A percentile compares a stretch with the other conserved stretches of the same genome.
These are phyloP conservation scores for Rauvolfia tetraphylla DNA, from an alignment of 257 asterid genomes.

Conservation along the genomic window DNA sequence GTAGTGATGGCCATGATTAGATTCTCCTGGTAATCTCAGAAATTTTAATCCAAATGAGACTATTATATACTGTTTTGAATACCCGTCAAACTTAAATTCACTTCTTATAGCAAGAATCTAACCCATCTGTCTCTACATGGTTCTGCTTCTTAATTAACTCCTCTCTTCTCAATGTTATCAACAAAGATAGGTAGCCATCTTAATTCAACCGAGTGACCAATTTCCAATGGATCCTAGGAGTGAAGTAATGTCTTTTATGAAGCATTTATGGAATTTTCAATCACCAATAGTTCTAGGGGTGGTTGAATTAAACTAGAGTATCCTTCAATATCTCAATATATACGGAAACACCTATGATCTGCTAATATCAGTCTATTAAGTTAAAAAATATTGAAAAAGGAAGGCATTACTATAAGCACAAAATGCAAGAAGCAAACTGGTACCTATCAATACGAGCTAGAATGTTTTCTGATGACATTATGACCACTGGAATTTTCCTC, in stretches of 20 bases:
- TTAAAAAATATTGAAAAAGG: not conserved
- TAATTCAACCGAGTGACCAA: not conserved
- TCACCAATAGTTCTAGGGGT: not conserved
- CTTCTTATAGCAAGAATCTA: not conserved
- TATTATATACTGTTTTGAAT: not conserved
- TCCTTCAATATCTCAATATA: no score
- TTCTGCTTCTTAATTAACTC: not conserved
- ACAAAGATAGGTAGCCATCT: not conserved
- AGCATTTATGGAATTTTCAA: not conserved
- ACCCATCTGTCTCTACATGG: not conserved
- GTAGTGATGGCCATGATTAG: not conserved
- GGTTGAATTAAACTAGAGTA: not conserved
- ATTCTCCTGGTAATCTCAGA: not conserved
- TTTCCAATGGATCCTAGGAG: not conserved
- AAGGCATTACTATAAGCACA: not conserved
- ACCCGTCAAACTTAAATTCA: not conserved
- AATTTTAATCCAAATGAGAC: not conserved
- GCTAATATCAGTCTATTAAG: not conserved
- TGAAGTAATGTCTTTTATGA: not conserved
- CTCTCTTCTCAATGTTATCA: not conserved
- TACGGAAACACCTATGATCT: no score
- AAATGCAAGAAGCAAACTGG: not conserved
- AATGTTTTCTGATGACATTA: constrained; percentile 85
- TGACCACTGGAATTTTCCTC: constrained; percentile 74
- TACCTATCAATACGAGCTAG: constrained; percentile 79